Percentiles rank a stretch among this genome's conserved stretches.
These are phyloP conservation scores for Coniochaeta prunicola DNA, from an alignment of 2,329 filamentous ascomycete genomes.

Conservation along the genomic window DNA sequence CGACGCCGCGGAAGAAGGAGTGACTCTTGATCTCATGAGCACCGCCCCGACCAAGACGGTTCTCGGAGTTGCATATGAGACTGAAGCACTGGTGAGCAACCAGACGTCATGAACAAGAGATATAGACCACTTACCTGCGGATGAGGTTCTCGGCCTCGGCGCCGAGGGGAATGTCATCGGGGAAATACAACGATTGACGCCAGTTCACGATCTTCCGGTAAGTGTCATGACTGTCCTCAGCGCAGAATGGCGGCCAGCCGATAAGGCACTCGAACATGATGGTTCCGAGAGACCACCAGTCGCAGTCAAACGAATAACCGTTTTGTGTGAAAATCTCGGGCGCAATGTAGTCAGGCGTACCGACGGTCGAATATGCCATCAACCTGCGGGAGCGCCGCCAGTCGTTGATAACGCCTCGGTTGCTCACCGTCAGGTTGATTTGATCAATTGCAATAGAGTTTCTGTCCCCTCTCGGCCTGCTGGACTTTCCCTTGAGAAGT, in stretches of 20 bases:
- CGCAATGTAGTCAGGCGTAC: slow-evolving; percentile 96
- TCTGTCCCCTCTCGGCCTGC: slow-evolving; percentile 69
- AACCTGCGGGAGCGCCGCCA: slow-evolving; percentile 93
- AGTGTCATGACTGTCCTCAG: slow-evolving; percentile 93
- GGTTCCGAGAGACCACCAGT: slow-evolving; percentile 98
- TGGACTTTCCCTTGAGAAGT: slow-evolving; percentile 74
- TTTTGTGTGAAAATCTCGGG: slow-evolving; percentile 97
- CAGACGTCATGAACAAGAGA: background rate
- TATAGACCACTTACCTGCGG: slow-evolving; percentile 58
- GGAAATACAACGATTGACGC: slow-evolving; percentile 92
- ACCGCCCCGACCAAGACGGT: slow-evolving; percentile 80
- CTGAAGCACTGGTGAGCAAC: slow-evolving; percentile 34
- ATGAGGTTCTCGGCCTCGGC: slow-evolving; percentile 88
- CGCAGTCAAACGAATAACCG: slow-evolving; percentile 93
- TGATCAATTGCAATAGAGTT: slow-evolving; percentile 95
- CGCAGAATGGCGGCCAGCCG: slow-evolving; percentile 98
- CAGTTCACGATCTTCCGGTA: slow-evolving; percentile 99
- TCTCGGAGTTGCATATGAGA: slow-evolving; percentile 88
- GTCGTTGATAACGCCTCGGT: slow-evolving; percentile 95
- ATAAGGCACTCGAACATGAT: slow-evolving; percentile 99
- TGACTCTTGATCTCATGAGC: slow-evolving; percentile 91
- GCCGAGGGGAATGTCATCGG: slow-evolving; percentile 85
- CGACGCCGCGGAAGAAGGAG: slow-evolving; percentile 92
- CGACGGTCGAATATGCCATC: slow-evolving; percentile 97
- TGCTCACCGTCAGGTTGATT: slow-evolving; percentile 96